Base-by-base conservation (phyloP, 2,329 filamentous ascomycete genomes). In the Cordyceps javanica region DNA sequence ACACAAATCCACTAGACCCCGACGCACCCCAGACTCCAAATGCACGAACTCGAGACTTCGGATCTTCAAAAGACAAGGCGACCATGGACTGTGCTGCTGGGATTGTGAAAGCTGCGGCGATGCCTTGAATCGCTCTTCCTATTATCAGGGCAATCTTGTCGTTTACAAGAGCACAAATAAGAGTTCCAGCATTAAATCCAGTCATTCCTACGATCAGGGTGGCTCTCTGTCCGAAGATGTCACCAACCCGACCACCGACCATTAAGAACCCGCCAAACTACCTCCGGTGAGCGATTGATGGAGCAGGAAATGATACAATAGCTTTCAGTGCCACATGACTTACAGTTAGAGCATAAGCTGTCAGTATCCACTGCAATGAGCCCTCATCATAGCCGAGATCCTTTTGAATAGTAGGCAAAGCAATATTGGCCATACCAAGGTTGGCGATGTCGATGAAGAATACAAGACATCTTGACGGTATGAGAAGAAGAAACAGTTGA, bases 361-460 rank as follows among this genome's bases (percentile, higher is more conserved):
- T 59, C n/a, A 59, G 39, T n/a, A 60, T 53, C 59, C 59, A 60
- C 41, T 60, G 59, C 46, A 60, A 28, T 1, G 56, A 48, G 23
- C 50, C 56, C 7, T 60, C 51, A 30, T 59, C 59, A 26, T 38
- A 59, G 25, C 56, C 59, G 26, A 60, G 51, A 5, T 55, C 50
- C n/a, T 48, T 48, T 32, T 59, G 50, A 48, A 60, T 59, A n/a
- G 59, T 60, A 5, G 59, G 59, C 19, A 59, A 30, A n/a, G 59
- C 59, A 25, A 60, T 60, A 32, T 60, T 60, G 34, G 58, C 58
- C 58, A 60, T 58, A 49, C 58, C 58, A 34, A 60, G 55, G 38
- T 60, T 60, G 55, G 58, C 58, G 44, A 60, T 60, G 41, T 60
- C 58, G 41, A 57, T 55, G 16, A 60, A 58, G 25, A 60, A 60